Base-by-base conservation (phyloP, 2,329 filamentous ascomycete genomes). In the Alternaria rosae region DNA sequence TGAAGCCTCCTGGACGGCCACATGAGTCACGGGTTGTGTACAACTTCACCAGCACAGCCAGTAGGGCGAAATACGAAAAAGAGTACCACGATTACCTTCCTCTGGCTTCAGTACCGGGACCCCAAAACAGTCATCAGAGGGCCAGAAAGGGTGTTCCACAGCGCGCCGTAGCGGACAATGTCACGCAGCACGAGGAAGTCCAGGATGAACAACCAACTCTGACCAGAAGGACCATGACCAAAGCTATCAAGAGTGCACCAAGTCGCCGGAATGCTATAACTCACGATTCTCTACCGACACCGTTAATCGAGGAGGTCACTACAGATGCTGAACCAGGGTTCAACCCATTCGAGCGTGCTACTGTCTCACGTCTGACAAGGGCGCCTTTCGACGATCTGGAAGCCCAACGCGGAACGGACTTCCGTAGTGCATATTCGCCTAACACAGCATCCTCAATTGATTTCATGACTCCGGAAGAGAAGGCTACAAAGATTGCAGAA, bases 391-490 rank as follows among this genome's bases (percentile, higher is more conserved):
- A 38, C 25, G 11, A 28, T 25, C 17, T 35, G 1, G 50, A 41
- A 13, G 42, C 43, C 8, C 57, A 47, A 21, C 56, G 52, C 12
- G 57, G 65, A 41, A 47, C 57, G 4, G 60, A 55, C 28, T 66
- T 71, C 41, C 51, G 59, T 17, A 52, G 57, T 17, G 57, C 63
- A 6, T 64, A 64, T 20, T 57, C 54, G 10, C 60, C 62, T 38
- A 47, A 25, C 20, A 28, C 10, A 12, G 45, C 44, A 47, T 42
- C 55, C 4, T 61, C 65, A 5, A 62, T 68, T 4, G 65, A 70
- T 38, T 57, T 43, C 12, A 72, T 74, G 72, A 70, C 65, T 0
- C 25, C 64, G 28, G 56, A 52, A n/a, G 67, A 74, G 10, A 75
- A 62, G 20, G 52, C 61, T 17, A 28, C 30, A 15, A 75, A 72